Conservation (phyloP, 805 yeast genomes). For the Torulaspora quercuum region DNA sequence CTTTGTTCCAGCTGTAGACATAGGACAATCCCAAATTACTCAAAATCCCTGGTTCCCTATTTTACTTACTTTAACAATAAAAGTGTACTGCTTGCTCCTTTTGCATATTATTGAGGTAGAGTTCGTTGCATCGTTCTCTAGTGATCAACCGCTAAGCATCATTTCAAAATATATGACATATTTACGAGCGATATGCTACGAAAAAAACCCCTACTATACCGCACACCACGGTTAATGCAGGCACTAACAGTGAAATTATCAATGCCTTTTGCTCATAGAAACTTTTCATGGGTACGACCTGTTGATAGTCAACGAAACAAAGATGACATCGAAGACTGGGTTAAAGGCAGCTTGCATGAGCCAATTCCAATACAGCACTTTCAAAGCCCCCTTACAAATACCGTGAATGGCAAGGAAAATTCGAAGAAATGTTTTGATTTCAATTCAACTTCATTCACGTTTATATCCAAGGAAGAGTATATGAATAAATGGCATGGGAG, state of each 20-base stretch:
- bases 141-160: background rate
- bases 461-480: conserved; percentile 10
- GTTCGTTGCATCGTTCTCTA: too few relatives aligned
- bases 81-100: too few relatives aligned
- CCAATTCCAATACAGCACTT: conserved; percentile 14
- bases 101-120: too few relatives aligned
- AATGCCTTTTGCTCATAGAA: conserved; percentile 2
- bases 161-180: conserved; percentile 7
- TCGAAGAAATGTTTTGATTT: background rate
- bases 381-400: background rate
- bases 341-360: conserved; percentile 15
- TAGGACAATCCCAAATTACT: too few relatives aligned
- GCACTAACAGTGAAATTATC: conserved; percentile 1
- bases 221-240: conserved; percentile 10
- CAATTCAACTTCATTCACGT: background rate
- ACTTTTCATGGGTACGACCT: conserved; percentile 8
- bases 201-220: conserved; percentile 12
- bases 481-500: conserved; percentile 18
- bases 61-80: too few relatives aligned
- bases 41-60: too few relatives aligned
- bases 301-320: conserved; percentile 11
- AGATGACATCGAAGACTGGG: conserved; percentile 21
- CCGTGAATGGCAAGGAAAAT: background rate
- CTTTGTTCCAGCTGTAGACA: too few relatives aligned
- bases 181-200: conserved; percentile 15